Percentiles rank a stretch among this genome's conserved stretches.
Conservation (phyloP, 164 flowering plant genomes). For the Nelumbo lutea region DNA sequence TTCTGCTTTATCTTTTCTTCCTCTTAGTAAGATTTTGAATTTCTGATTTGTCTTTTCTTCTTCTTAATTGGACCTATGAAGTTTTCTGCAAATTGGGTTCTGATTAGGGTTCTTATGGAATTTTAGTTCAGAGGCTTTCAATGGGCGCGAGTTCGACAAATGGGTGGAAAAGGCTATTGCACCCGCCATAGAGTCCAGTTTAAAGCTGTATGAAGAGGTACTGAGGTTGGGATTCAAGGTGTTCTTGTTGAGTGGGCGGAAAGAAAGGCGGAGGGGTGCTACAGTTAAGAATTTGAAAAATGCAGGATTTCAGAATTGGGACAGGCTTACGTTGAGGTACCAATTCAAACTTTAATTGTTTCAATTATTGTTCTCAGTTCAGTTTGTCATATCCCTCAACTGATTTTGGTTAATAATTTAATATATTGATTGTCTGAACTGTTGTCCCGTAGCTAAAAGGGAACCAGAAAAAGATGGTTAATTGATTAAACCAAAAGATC, state of each 20-base stretch:
- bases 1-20: neutral
- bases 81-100: neutral
- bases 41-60: neutral
- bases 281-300: constrained; percentile 67
- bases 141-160: constrained; percentile 55
- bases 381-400: no score
- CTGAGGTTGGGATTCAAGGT: constrained; percentile 62
- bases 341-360: neutral
- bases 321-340: constrained; percentile 83
- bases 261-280: constrained; percentile 53
- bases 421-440: no score
- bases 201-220: constrained; percentile 72
- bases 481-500: no score
- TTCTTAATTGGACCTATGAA: no score
- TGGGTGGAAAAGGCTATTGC: constrained; percentile 80
- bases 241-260: constrained; percentile 81
- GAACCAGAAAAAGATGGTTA: no score
- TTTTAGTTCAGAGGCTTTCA: constrained; percentile 65
- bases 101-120: constrained; percentile 4
- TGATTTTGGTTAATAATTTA: no score
- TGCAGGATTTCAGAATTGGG: constrained; percentile 76
- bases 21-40: neutral
- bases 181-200: constrained; percentile 59
- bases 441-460: no score
- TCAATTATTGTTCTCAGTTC: no score